Percentiles rank a stretch among this genome's conserved stretches.
phyloP scores from a whole-genome alignment of 2,329 filamentous ascomycete species.

The Monosporascus sp. region DNA sequence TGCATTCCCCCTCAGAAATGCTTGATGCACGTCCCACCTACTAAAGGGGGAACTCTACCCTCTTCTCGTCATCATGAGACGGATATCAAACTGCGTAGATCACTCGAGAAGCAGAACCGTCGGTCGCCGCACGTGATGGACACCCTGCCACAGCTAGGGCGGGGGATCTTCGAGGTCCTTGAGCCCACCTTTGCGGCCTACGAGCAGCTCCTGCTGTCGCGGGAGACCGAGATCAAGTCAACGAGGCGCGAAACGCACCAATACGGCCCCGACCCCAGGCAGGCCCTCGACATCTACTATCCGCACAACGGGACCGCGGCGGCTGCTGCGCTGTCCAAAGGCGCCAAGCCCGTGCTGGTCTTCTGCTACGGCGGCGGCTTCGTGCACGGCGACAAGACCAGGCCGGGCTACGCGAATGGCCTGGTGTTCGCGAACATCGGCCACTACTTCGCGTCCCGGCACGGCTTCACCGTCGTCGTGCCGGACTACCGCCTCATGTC shows the following conservation, averaged over 20 bases:
- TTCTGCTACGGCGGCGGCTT: constrained; percentile 32
- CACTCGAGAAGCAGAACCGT: too few species aligned
- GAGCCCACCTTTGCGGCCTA: constrained; percentile 21
- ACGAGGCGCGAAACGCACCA: constrained; percentile 22
- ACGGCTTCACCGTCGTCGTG: constrained; percentile 30
- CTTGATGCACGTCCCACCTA: too few species aligned
- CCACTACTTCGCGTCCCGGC: constrained; percentile 31
- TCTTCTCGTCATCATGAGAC: too few species aligned
- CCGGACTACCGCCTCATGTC: constrained; percentile 33
- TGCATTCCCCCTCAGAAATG: too few species aligned
- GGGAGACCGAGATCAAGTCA: constrained; percentile 21
- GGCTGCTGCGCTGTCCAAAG: constrained; percentile 1
- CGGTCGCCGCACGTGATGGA: constrained; percentile 11
- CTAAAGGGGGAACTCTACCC: too few species aligned
- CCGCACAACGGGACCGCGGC: constrained; percentile 8
- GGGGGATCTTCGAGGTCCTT: constrained; percentile 13
- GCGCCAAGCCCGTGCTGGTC: constrained; percentile 20
- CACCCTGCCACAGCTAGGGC: constrained; percentile 13
- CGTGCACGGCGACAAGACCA: constrained; percentile 25
- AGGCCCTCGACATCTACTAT: constrained; percentile 34
- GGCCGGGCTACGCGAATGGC: constrained; percentile 19
- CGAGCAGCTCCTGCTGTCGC: constrained; percentile 15
- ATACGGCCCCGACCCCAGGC: constrained; percentile 31
- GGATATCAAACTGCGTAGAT: too few species aligned
- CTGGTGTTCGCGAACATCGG: constrained; percentile 32